Conservation (phyloP, 2,329 filamentous ascomycete species). For the Colletotrichum sp. region DNA sequence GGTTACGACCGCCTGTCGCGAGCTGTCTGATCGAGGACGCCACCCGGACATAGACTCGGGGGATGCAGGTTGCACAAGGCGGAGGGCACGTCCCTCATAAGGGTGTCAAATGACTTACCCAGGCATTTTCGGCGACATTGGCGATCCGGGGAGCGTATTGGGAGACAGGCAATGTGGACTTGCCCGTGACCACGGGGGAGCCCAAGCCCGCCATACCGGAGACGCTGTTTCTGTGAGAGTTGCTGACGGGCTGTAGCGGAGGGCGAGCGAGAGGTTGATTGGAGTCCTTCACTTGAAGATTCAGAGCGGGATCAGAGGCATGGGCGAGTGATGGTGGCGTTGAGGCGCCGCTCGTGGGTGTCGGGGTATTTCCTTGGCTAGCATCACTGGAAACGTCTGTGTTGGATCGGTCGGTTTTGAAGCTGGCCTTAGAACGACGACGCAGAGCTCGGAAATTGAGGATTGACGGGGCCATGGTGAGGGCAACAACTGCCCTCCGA, state of each 20-base stretch:
- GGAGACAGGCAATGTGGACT: constrained; percentile 68
- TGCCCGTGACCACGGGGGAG: constrained; percentile 58
- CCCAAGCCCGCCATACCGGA: constrained; percentile 68
- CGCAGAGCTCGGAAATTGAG: constrained; percentile 74
- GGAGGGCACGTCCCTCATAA: background rate
- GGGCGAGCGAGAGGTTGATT: constrained; percentile 36
- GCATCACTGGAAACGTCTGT: constrained; percentile 65
- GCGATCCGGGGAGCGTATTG: constrained; percentile 81
- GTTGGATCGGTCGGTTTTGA: constrained; percentile 65
- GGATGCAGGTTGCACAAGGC: background rate
- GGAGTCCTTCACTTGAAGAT: constrained; percentile 63
- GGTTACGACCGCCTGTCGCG: background rate
- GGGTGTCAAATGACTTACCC: constrained; percentile 63
- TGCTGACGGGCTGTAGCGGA: constrained; percentile 39
- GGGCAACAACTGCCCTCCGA: constrained; percentile 1
- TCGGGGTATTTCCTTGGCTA: constrained; percentile 65
- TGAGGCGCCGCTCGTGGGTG: constrained; percentile 71
- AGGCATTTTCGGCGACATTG: constrained; percentile 82
- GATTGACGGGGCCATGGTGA: constrained; percentile 66
- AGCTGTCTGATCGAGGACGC: background rate
- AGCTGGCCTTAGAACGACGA: constrained; percentile 77
- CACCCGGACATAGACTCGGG: background rate
- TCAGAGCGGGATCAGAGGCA: constrained; percentile 68
- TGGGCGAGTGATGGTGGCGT: constrained; percentile 78
- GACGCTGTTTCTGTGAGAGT: constrained; percentile 66